Evolutionary conservation across 257 asterid species (phyloP), one percentile per base, ranked within the genome.

Genomic region (Verbascum thapsus): DNA sequence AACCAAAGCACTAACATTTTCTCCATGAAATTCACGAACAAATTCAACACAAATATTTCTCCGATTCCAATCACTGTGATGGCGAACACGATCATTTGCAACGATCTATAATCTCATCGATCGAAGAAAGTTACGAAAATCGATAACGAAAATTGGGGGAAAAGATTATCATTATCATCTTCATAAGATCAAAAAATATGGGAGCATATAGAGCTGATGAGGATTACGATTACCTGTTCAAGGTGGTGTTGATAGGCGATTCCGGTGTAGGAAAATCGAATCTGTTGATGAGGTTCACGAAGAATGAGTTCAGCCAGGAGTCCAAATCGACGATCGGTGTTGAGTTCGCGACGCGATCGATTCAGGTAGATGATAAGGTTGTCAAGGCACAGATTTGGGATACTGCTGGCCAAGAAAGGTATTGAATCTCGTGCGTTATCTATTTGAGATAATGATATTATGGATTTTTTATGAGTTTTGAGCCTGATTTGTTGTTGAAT

Each of bases 351-450:
- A 88, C 96, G 9, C 79, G 96, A 9, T 85, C 88, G 10, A 88
- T 88, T 54, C 79, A 75, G 49, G 96, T 83, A 17, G 94, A 85
- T 47, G 88, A 85, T 40, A 88, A 88, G 79, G 72, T 85, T 51
- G 85, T 88, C 26, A 88, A 88, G 74, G 96, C 96, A 34, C 96
- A 88, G 80, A 88, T 88, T 71, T 88, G 96, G 96, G 96, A 88
- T 34, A 88, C 95, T 15, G 96, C 96, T 15, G 96, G 96, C 34
- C 96, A 88, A 62, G 96, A 88, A 66, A 88, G 95, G 94, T 82
- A 18, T 38, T 43, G 7, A 13, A 5, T 35, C 51, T 12, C 20
- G 15, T n/a, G 13, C 12, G 10, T 42, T 47, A 15, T 4, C 42
- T 12, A 30, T 26, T 42, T 13, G 13, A 12, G 22, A 50, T 50